Evolutionary conservation across 148 eudicot species (phyloP).

Genomic region (Arctostaphylos glauca): DNA sequence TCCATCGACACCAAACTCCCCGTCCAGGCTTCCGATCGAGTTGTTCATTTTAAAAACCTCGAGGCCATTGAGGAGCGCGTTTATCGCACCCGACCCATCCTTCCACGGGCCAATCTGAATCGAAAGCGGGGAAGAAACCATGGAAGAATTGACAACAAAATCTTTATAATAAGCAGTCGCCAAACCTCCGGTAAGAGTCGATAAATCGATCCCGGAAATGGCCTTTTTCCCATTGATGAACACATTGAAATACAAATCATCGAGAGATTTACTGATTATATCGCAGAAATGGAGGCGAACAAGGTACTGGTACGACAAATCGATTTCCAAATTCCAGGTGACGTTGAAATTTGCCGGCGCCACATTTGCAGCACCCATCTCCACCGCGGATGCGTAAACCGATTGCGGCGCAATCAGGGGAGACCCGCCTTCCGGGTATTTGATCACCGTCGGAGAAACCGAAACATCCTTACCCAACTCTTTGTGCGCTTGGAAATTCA

Average conservation of each 20-base stretch:
- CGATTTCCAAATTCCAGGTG: conserved; percentile 51
- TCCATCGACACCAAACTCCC: conserved; percentile 35
- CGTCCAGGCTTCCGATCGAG: conserved; percentile 46
- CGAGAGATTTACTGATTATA: conserved; percentile 38
- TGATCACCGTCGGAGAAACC: conserved; percentile 26
- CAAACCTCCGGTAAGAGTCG: conserved; percentile 34
- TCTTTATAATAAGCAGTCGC: conserved; percentile 50
- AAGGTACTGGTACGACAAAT: conserved; percentile 37
- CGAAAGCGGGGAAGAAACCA: conserved; percentile 23
- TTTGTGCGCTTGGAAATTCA: conserved; percentile 11
- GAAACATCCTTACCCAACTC: conserved; percentile 29
- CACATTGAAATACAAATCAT: conserved; percentile 55
- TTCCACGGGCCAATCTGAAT: conserved; percentile 44
- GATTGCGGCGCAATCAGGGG: conserved; percentile 40
- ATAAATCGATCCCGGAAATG: conserved; percentile 43
- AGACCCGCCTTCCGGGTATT: conserved; percentile 36
- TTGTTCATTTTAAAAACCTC: conserved; percentile 59
- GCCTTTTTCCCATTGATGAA: conserved; percentile 37
- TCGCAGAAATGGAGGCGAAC: conserved; percentile 59
- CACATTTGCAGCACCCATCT: conserved; percentile 34
- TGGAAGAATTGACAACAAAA: conserved; percentile 45
- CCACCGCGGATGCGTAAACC: conserved; percentile 39
- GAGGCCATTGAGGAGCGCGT: conserved; percentile 50
- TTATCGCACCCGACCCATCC: conserved; percentile 12
- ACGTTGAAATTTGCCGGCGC: conserved; percentile 38